phyloP scores from a whole-genome alignment of 2,329 filamentous ascomycete genomes.

The Epichloe bromicola region DNA sequence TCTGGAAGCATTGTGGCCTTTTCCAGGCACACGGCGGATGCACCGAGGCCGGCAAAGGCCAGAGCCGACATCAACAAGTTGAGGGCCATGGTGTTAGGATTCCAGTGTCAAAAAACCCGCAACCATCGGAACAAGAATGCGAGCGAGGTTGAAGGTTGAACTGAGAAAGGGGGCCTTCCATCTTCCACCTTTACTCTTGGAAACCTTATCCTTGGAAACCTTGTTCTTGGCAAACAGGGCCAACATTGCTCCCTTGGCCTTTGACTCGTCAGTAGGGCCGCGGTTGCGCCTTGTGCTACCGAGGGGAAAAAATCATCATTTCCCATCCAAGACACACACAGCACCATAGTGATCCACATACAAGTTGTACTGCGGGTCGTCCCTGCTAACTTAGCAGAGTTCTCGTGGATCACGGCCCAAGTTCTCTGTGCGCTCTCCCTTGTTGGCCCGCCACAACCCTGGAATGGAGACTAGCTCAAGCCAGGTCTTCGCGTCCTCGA shows the following conservation, averaged over 20 bases:
- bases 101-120: background rate
- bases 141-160: background rate
- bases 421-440: background rate
- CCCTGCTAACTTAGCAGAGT: no score
- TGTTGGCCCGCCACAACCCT: background rate
- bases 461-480: background rate
- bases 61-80: conserved; percentile 6
- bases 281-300: background rate
- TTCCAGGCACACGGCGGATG: conserved; percentile 15
- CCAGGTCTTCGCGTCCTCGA: conserved; percentile 49
- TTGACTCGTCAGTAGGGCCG: background rate
- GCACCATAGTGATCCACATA: no score
- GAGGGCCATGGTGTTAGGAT: conserved; percentile 6
- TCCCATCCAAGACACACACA: background rate
- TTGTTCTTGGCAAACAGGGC: background rate
- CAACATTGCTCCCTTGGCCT: background rate
- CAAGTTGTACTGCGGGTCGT: no score
- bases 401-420: no score
- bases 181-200: background rate
- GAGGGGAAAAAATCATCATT: background rate
- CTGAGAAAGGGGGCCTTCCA: background rate
- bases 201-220: no score
- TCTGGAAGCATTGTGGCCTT: conserved; percentile 14
- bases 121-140: background rate
- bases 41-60: conserved; percentile 14